These are phyloP conservation scores for Heliamphora exappendiculata DNA, from an alignment of 148 eudicot species.

Conservation along the genomic window DNA sequence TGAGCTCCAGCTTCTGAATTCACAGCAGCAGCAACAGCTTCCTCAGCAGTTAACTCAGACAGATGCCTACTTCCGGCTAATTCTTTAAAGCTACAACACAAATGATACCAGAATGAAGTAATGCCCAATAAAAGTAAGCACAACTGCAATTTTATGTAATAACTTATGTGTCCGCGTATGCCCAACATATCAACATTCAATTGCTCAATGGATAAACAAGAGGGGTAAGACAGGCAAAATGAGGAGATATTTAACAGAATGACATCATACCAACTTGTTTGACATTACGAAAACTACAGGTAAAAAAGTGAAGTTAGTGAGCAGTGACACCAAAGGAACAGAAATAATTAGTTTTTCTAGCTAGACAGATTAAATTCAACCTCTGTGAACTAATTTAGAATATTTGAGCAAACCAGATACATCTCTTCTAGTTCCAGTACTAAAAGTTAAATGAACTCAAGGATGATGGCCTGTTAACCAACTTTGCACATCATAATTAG, in stretches of 20 bases:
- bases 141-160: not conserved
- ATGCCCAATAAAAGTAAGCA: not conserved
- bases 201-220: too few species aligned
- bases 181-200: not conserved
- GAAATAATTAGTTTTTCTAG: not conserved
- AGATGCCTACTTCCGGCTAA: constrained; percentile 84
- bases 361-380: not conserved
- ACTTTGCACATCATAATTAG: too few species aligned
- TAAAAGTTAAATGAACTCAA: too few species aligned
- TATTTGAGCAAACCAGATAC: not conserved
- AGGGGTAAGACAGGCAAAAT: too few species aligned
- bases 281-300: too few species aligned
- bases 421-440: not conserved
- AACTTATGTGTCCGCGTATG: not conserved
- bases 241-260: too few species aligned
- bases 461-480: too few species aligned
- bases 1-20: constrained; percentile 32
- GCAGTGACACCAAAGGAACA: too few species aligned
- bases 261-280: too few species aligned
- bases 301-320: too few species aligned
- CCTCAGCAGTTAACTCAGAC: constrained; percentile 74
- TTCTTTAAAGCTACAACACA: constrained; percentile 70
- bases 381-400: not conserved
- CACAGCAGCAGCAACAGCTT: constrained; percentile 37
- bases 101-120: constrained; percentile 1